Conservation (phyloP, 306 rosid species). For the Pterocarpus macrocarpus region DNA sequence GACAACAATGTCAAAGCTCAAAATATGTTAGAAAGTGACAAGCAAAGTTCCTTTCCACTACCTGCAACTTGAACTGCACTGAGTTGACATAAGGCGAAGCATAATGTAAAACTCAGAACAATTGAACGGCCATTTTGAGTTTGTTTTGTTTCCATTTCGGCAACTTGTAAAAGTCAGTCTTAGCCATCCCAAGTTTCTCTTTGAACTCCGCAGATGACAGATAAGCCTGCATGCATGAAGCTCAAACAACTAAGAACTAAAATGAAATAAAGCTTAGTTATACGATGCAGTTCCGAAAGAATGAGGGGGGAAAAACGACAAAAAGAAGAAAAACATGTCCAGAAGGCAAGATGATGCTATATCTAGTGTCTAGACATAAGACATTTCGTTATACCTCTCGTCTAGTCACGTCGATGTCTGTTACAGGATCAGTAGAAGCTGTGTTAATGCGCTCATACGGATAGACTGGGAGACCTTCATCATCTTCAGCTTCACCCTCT, state of each 20-base stretch:
- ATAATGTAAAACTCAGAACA: slow-evolving; percentile 66
- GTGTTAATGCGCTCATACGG: slow-evolving; percentile 82
- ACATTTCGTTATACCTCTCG: slow-evolving; percentile 75
- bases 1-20: slow-evolving; percentile 23
- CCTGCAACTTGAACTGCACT: slow-evolving; percentile 63
- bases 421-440: slow-evolving; percentile 66
- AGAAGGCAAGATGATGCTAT: slow-evolving; percentile 14
- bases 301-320: not conserved
- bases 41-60: slow-evolving; percentile 52
- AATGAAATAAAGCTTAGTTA: slow-evolving; percentile 17
- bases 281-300: slow-evolving; percentile 26
- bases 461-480: slow-evolving; percentile 73
- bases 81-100: slow-evolving; percentile 52
- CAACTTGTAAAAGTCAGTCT: slow-evolving; percentile 76
- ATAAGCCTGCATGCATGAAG: slow-evolving; percentile 75
- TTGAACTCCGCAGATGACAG: slow-evolving; percentile 84
- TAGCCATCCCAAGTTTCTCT: slow-evolving; percentile 78
- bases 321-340: not conserved
- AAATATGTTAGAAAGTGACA: slow-evolving; percentile 49
- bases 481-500: slow-evolving; percentile 91
- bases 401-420: slow-evolving; percentile 89
- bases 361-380: slow-evolving; percentile 34
- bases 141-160: slow-evolving; percentile 99
- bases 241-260: slow-evolving; percentile 49
- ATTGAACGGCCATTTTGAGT: slow-evolving; percentile 86